Evolutionary conservation across 768 basidiomycete genomes (phyloP), one percentile per base, ranked within the genome.

Genomic region (Amanita thiersii): DNA sequence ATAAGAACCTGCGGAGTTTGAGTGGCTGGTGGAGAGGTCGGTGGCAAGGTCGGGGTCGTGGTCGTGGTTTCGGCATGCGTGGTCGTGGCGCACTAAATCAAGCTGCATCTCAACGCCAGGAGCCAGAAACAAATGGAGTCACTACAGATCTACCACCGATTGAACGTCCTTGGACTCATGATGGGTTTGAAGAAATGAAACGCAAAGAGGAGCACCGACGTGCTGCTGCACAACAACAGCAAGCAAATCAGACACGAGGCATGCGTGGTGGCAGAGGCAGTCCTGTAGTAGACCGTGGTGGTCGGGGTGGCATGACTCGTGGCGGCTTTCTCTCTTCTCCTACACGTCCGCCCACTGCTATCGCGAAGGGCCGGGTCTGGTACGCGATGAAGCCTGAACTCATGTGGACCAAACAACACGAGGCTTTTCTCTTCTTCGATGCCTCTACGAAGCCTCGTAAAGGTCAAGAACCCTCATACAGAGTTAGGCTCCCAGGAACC

Each of bases 151-250:
- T 75, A 4, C 76, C 79, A 3, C 78, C 77, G 9, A 72, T 83
- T 31, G 84, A 88, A 47, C 73, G 69, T 26, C 58, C 75, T 2
- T 91, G 89, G 89, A 79, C 73, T 0, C 89, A 92, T 54, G 87
- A 89, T 54, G 87, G 88, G 1, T 93, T 81, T 48, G 87, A 90
- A 58, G 86, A 93, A 63, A 75, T 90, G 75, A 86, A 78, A 61
- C 70, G 69, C 40, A 73, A 73, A 50, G 87, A 89, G 45, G 83
- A 87, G 44, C 68, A 70, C 40, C 69, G 70, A 31, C 60, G 57
- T 23, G 54, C 58, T 11, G 54, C 59, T 19, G 63, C 58, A 26
- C 64, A 64, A 34, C 54, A 57, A 30, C 60, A 54, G 43, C 15
- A 52, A 19, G 18, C 34, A 39, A 36, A 36, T 46, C 52, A 47